Evolutionary conservation across 208 protist species (phyloP).

Genomic region (Leishmania tarentolae): DNA sequence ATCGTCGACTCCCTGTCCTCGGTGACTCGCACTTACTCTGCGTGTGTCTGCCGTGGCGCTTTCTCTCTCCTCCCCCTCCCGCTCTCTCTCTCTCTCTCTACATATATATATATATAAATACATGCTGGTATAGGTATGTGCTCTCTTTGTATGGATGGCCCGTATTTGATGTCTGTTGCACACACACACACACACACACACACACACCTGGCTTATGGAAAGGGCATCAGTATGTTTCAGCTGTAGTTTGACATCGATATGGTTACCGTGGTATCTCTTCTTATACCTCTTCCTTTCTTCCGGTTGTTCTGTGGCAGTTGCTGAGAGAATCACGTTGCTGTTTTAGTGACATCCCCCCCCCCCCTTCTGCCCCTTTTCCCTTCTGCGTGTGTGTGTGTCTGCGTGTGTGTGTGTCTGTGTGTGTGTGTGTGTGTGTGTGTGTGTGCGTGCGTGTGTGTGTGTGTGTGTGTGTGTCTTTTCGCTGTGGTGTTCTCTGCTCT

Average conservation of each 20-base stretch:
- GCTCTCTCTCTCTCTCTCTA: no score
- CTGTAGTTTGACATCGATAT: neutral
- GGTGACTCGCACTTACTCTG: no score
- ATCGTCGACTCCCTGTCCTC: no score
- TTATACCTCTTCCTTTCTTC: neutral
- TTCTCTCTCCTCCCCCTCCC: no score
- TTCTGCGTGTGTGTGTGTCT: neutral
- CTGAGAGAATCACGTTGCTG: neutral
- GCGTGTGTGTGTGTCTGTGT: neutral
- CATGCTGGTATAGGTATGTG: no score
- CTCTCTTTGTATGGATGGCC: no score
- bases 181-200: neutral
- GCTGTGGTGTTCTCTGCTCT: neutral
- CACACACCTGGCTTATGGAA: neutral
- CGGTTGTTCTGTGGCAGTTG: neutral
- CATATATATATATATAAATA: no score
- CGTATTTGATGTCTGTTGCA: no score
- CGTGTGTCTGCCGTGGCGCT: neutral
- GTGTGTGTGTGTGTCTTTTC: neutral
- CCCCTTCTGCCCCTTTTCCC: neutral
- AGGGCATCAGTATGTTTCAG: neutral
- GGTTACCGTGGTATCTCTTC: neutral
- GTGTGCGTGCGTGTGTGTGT: slow-evolving; percentile 7
- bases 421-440: neutral
- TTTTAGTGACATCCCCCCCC: neutral